Percentiles rank a stretch among this genome's conserved stretches.
Conservation (phyloP, 805 yeast genomes). For the Suhomyces canberraensis region DNA sequence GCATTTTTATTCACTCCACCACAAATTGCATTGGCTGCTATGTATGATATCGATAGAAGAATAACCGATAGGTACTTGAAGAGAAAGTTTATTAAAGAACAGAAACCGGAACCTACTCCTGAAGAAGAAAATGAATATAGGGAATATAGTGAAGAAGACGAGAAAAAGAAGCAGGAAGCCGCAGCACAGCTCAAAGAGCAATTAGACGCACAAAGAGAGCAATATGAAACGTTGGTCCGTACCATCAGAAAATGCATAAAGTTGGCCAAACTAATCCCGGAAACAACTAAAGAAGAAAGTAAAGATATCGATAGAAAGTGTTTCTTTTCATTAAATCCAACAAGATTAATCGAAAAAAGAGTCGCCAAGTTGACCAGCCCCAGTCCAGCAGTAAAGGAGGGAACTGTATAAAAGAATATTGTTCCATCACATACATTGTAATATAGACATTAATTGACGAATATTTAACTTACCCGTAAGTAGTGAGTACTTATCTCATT, state of each 20-base stretch:
- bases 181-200: conserved; percentile 10
- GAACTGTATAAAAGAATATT: too few relatives aligned
- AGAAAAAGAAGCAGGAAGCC: conserved; percentile 13
- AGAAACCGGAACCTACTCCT: conserved; percentile 6
- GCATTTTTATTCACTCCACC: conserved; percentile 85
- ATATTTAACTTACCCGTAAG: too few relatives aligned
- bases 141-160: conserved; percentile 9
- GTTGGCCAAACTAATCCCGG: conserved; percentile 38
- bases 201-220: conserved; percentile 16
- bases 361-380: conserved; percentile 18
- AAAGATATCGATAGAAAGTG: conserved; percentile 60
- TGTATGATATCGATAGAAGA: conserved; percentile 62
- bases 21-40: conserved; percentile 87
- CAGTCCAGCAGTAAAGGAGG: not conserved
- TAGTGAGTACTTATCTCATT: too few relatives aligned
- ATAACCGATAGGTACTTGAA: conserved; percentile 65
- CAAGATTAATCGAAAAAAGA: conserved; percentile 46
- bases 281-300: conserved; percentile 60
- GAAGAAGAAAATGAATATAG: conserved; percentile 11
- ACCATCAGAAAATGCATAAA: conserved; percentile 49
- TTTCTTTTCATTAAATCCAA: conserved; percentile 61
- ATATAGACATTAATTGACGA: too few relatives aligned
- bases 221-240: conserved; percentile 44
- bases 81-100: conserved; percentile 48
- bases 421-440: too few relatives aligned